Evolutionary conservation across 192 early-diverging fungal species (phyloP).

Genomic region (Piromyces sp.): DNA sequence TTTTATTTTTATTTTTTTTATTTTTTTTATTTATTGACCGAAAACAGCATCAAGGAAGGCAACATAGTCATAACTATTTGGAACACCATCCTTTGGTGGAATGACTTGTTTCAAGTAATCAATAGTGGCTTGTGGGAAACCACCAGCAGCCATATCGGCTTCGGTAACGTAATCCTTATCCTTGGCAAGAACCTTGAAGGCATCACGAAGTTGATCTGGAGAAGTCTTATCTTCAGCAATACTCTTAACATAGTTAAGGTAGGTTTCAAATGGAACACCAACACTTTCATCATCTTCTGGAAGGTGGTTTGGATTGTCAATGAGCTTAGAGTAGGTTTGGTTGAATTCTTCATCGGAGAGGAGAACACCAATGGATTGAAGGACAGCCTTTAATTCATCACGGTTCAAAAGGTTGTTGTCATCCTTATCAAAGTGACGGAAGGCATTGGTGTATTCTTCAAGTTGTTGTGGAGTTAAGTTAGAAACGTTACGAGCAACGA

Average conservation of each 20-base stretch:
- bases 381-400: slow-evolving; percentile 69
- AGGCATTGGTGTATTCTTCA: slow-evolving; percentile 62
- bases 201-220: slow-evolving; percentile 18
- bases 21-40: neutral
- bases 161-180: slow-evolving; percentile 80
- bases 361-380: slow-evolving; percentile 21
- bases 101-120: slow-evolving; percentile 55
- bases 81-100: slow-evolving; percentile 28
- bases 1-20: no score
- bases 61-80: slow-evolving; percentile 61
- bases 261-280: neutral
- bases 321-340: neutral
- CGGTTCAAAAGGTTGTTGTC: slow-evolving; percentile 47
- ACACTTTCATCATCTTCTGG: neutral
- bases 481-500: slow-evolving; percentile 78
- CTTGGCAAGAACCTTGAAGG: slow-evolving; percentile 69
- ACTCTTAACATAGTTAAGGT: neutral
- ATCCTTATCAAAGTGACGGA: slow-evolving; percentile 84
- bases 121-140: slow-evolving; percentile 54
- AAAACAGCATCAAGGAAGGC: slow-evolving; percentile 53
- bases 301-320: neutral
- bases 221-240: neutral
- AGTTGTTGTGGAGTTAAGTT: slow-evolving; percentile 83
- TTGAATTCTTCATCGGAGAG: neutral
- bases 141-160: slow-evolving; percentile 59